These are phyloP conservation scores for Phylloporus sp. DNA, from an alignment of 768 basidiomycete species.

Conservation along the genomic window DNA sequence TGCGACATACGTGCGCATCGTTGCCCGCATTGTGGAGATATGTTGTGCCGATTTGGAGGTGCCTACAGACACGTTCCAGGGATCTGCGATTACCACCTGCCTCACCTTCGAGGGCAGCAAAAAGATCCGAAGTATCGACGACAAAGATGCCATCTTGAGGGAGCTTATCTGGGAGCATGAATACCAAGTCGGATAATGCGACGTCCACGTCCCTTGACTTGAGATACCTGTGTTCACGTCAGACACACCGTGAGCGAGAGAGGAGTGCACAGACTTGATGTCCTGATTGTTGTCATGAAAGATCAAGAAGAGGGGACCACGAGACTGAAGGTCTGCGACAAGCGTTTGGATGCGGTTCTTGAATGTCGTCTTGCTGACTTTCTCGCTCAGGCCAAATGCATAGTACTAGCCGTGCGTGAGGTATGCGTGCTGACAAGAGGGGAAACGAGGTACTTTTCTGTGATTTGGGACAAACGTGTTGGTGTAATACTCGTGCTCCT, in stretches of 20 bases:
- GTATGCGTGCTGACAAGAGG: neutral
- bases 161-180: conserved; percentile 52
- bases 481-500: conserved; percentile 50
- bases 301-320: conserved; percentile 68
- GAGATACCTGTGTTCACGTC: conserved; percentile 43
- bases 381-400: conserved; percentile 58
- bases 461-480: conserved; percentile 67
- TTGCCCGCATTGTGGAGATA: conserved; percentile 83
- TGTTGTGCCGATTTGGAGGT: conserved; percentile 52
- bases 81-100: conserved; percentile 44
- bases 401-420: conserved; percentile 44
- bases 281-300: conserved; percentile 80
- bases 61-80: conserved; percentile 58
- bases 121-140: conserved; percentile 71
- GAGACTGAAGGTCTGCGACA: conserved; percentile 33
- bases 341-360: conserved; percentile 47
- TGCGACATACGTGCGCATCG: conserved; percentile 64
- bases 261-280: conserved; percentile 49
- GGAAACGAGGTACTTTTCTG: conserved; percentile 41
- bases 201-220: conserved; percentile 47
- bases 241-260: neutral
- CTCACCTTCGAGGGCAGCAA: conserved; percentile 68
- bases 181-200: conserved; percentile 45
- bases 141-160: conserved; percentile 54
- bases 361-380: conserved; percentile 47